Evolutionary conservation across 108 stramenopile species (phyloP).

Genomic region (Fragilaria radians): DNA sequence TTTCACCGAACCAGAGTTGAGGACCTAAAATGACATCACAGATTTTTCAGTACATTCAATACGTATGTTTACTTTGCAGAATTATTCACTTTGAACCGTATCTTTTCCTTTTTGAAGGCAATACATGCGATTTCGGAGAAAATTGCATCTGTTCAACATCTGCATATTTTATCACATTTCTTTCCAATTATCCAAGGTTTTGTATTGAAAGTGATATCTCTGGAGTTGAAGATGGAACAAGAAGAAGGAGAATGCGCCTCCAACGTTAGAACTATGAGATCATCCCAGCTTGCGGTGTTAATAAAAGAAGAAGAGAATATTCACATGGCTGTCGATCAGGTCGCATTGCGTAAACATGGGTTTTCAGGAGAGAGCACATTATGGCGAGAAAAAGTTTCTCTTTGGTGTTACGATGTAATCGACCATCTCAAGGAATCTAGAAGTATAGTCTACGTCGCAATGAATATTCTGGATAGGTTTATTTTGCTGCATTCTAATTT

Average conservation of each 20-base stretch:
- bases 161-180: too few species aligned
- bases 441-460: constrained; percentile 30
- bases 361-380: constrained; percentile 1
- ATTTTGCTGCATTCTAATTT: neutral
- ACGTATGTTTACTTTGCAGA: too few species aligned
- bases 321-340: neutral
- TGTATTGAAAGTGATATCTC: too few species aligned
- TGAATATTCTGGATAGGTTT: constrained; percentile 42
- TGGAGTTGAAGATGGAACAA: neutral
- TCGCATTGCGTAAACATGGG: neutral
- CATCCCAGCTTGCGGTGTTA: neutral
- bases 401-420: constrained; percentile 45
- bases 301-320: neutral
- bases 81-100: too few species aligned
- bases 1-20: too few species aligned
- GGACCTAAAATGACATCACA: too few species aligned
- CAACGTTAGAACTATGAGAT: neutral
- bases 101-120: too few species aligned
- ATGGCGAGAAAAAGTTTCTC: constrained; percentile 37
- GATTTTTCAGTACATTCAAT: too few species aligned
- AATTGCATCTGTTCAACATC: too few species aligned
- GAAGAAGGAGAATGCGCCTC: neutral
- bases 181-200: too few species aligned
- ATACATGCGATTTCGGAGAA: too few species aligned
- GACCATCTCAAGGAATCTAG: constrained; percentile 33